Evolutionary conservation across 176 grass and related monocot genomes (phyloP).

Genomic region (Triticum monococcum): DNA sequence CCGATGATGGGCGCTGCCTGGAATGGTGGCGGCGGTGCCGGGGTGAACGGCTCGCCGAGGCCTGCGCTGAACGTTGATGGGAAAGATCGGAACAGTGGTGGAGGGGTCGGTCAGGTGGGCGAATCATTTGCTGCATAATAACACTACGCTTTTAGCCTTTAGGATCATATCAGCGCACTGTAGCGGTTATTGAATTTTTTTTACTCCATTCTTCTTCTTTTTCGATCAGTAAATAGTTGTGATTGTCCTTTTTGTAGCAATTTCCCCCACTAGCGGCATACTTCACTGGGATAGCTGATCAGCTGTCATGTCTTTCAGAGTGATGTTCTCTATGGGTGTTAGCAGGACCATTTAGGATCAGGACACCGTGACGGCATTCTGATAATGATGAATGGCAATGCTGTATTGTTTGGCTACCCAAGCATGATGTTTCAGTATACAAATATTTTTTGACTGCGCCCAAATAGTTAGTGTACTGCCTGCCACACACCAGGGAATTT

Average conservation of each 20-base stretch:
- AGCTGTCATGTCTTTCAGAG: neutral
- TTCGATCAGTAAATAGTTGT: neutral
- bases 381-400: neutral
- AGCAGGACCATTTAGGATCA: neutral
- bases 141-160: neutral
- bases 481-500: neutral
- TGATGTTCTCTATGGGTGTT: neutral
- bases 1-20: constrained; percentile 23
- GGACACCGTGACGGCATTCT: neutral
- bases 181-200: neutral
- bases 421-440: neutral
- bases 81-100: constrained; percentile 13
- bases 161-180: neutral
- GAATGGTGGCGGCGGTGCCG: neutral
- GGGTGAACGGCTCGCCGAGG: neutral
- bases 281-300: neutral
- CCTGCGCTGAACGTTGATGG: neutral
- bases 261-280: neutral
- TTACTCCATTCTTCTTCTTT: neutral
- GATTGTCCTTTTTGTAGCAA: neutral
- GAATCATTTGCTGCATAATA: constrained; percentile 20
- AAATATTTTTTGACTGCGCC: neutral
- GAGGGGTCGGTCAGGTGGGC: constrained; percentile 30
- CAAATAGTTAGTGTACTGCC: neutral
- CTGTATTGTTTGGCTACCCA: neutral